phyloP scores from a whole-genome alignment of 257 asterid genomes.

The Nicotiana noctiflora region DNA sequence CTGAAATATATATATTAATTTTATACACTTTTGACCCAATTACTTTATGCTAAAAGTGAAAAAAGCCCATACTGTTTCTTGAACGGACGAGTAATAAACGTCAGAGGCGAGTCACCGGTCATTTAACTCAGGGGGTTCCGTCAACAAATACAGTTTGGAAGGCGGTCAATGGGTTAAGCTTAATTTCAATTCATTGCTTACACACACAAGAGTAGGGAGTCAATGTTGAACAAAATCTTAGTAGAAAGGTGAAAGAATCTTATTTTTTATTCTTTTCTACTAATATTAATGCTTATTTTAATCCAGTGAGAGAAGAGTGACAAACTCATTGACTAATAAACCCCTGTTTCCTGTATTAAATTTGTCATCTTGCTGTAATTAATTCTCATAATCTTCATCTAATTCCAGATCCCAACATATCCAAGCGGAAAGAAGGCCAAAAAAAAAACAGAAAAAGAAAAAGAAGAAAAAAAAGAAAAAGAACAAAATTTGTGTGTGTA shows the following conservation, averaged over 20 bases:
- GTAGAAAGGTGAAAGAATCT: background rate
- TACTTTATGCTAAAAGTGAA: too few relatives aligned
- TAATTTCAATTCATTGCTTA: background rate
- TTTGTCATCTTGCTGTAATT: conserved; percentile 9
- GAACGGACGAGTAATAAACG: background rate
- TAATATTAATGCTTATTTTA: background rate
- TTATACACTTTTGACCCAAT: too few relatives aligned
- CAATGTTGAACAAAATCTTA: background rate
- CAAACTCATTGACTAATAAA: background rate
- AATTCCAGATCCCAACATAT: conserved; percentile 9
- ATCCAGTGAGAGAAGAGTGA: background rate
- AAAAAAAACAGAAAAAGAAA: too few relatives aligned
- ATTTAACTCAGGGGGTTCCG: background rate
- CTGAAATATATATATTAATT: too few relatives aligned
- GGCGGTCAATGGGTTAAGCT: background rate
- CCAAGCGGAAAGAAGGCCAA: background rate
- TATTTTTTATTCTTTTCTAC: background rate
- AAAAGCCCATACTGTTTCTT: too few relatives aligned
- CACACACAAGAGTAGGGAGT: background rate
- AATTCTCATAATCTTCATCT: background rate
- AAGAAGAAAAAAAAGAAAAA: background rate
- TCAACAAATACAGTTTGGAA: background rate
- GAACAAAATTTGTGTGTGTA: background rate
- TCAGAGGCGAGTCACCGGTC: background rate
- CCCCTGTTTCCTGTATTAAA: conserved; percentile 2